phyloP scores from a whole-genome alignment of 1,139 yeast genomes.

The Blastobotrys indianensis region DNA sequence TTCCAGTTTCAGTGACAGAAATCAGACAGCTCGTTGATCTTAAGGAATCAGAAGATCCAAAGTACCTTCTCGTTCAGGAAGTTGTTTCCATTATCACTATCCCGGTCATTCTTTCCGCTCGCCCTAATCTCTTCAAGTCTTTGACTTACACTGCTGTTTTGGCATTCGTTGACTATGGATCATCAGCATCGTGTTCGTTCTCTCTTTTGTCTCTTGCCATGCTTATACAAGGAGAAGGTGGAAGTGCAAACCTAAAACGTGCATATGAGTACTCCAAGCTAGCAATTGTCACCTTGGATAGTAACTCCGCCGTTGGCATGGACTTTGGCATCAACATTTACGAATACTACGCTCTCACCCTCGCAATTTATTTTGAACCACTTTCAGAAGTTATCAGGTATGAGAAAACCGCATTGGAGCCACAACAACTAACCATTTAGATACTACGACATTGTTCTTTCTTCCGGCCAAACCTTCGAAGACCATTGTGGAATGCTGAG shows the following conservation, averaged over 20 bases:
- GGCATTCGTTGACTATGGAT: constrained; percentile 33
- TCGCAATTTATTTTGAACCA: constrained; percentile 46
- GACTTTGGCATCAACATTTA: constrained; percentile 41
- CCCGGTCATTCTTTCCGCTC: constrained; percentile 27
- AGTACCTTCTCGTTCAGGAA: constrained; percentile 38
- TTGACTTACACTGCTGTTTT: constrained; percentile 30
- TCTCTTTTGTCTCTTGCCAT: constrained; percentile 34
- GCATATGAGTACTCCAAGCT: constrained; percentile 39
- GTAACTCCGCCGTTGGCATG: constrained; percentile 36
- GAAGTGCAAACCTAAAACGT: constrained; percentile 36
- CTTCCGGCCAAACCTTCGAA: constrained; percentile 28
- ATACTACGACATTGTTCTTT: constrained; percentile 26
- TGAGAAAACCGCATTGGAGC: constrained; percentile 2
- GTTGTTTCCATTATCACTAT: constrained; percentile 41
- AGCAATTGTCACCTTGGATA: constrained; percentile 39
- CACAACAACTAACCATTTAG: constrained; percentile 9
- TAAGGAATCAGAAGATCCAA: constrained; percentile 32
- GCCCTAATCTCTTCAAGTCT: constrained; percentile 24
- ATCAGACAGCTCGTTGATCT: constrained; percentile 36
- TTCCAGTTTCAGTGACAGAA: constrained; percentile 43
- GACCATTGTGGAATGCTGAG: constrained; percentile 28
- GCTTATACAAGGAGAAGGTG: constrained; percentile 29
- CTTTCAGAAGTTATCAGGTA: constrained; percentile 35
- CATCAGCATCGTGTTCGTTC: constrained; percentile 32
- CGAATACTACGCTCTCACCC: constrained; percentile 40